Base-by-base conservation (phyloP, 768 basidiomycete genomes). In the Lactifluus volemus region DNA sequence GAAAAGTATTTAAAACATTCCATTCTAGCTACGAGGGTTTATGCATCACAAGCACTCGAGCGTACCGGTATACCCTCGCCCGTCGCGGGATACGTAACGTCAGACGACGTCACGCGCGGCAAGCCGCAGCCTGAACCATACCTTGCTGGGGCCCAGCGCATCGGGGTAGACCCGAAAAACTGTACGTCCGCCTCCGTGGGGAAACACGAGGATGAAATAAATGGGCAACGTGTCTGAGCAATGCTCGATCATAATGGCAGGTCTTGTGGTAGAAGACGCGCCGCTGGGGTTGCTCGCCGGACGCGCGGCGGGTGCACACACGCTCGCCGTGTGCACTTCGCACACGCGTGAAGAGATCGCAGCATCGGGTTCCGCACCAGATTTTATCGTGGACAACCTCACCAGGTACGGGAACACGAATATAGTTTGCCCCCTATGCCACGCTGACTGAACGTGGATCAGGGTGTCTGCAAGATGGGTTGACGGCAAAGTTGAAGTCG, bases 91-190 rank as follows among this genome's bases (percentile, higher is more conserved):
- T 76, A 87, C 54, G 81, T 94, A 66, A 92, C 90, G 2, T 84
- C 87, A 7, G 82, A 86, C 71, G 83, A 88, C 54, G 86, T 87
- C 10, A 67, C 72, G 11, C 73, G 79, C 53, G 92, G 92, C 49
- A 95, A 95, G 74, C 93, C 93, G n/a, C 79, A 86, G 68, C 92
- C 93, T 0, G 90, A 82, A 39, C 94, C 94, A 21, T 97, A 95
- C 73, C 74, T 93, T 14, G 81, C 83, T 0, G 92, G 92, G 11
- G 91, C 92, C 17, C 66, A 73, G 55, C 77, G 74, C 50, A 81
- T 86, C 60, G 76, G 74, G n/a, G 77, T 81, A 25, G 75, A 84
- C 51, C 76, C 84, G 1, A 72, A 70, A 21, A 81, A 81, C 52
- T 92, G 88, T 84, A 52, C 59, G 81, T 67, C 59, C 81, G 67